Percentiles rank a stretch among this genome's conserved stretches.
These are phyloP conservation scores for Tanacetum coccineum DNA, from an alignment of 129 eudicot species.

Conservation along the genomic window DNA sequence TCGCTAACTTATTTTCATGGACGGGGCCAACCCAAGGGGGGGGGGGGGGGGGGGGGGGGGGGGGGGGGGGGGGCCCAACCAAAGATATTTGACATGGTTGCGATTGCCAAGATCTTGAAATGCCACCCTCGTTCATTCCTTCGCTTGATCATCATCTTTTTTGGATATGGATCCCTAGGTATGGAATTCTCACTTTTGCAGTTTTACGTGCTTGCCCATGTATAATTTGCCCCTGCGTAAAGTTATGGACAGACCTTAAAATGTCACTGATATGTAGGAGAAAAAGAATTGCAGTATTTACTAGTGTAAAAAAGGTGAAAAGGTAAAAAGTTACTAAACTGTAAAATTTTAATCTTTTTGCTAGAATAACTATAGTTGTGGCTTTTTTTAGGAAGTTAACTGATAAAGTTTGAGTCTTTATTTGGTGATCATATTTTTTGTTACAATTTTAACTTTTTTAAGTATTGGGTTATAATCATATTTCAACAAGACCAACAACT, in stretches of 20 bases:
- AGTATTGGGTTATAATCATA: not conserved
- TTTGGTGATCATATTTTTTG: not conserved
- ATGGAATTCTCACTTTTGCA: not conserved
- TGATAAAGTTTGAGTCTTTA: not conserved
- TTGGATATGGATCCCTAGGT: slow-evolving; percentile 99
- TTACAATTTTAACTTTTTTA: not conserved
- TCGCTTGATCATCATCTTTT: slow-evolving; percentile 89
- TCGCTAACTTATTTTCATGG: slow-evolving; percentile 6
- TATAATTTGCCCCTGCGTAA: not conserved
- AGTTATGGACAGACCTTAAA: not conserved
- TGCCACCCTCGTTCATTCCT: slow-evolving; percentile 95
- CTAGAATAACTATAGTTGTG: not conserved
- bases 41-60: too few relatives aligned
- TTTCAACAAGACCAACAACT: slow-evolving; percentile 18
- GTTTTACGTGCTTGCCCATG: not conserved
- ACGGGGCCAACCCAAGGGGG: too few relatives aligned
- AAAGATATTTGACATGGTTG: slow-evolving; percentile 99
- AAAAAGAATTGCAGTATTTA: not conserved
- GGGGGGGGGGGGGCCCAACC: too few relatives aligned
- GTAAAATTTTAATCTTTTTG: not conserved
- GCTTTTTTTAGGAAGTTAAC: not conserved
- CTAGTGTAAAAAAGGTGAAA: not conserved
- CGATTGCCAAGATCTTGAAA: slow-evolving; percentile 82
- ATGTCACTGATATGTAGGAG: too few relatives aligned
- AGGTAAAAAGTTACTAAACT: not conserved